A percentile compares a stretch with the other conserved stretches of the same genome.
Conservation (phyloP, 2,329 filamentous ascomycete species). For the Lachnellula suecica region DNA sequence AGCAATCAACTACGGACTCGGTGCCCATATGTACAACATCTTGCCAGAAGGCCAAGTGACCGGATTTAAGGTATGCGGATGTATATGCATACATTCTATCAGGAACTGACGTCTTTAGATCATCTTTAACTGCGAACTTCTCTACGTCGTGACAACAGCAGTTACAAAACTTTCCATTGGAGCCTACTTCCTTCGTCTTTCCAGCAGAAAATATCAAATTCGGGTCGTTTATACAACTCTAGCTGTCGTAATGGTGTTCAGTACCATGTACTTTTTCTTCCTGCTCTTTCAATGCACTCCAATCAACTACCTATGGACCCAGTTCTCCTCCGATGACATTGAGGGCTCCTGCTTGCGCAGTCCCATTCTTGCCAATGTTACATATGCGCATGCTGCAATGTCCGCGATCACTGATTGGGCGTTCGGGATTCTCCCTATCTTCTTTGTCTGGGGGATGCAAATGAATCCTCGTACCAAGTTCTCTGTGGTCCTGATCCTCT, state of each 20-base stretch:
- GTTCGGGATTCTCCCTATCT: constrained; percentile 30
- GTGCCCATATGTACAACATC: constrained; percentile 30
- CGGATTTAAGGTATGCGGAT: constrained; percentile 24
- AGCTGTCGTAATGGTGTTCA: constrained; percentile 21
- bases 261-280: constrained; percentile 31
- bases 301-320: constrained; percentile 36
- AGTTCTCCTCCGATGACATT: constrained; percentile 28
- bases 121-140: constrained; percentile 30
- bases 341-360: constrained; percentile 33
- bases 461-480: constrained; percentile 31
- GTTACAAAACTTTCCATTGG: constrained; percentile 31
- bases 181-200: constrained; percentile 29
- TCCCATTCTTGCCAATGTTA: constrained; percentile 21
- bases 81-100: neutral
- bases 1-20: constrained; percentile 25
- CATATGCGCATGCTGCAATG: constrained; percentile 29
- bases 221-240: constrained; percentile 24
- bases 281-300: constrained; percentile 30
- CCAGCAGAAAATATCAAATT: constrained; percentile 26
- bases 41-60: constrained; percentile 11
- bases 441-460: constrained; percentile 30
- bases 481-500: constrained; percentile 34
- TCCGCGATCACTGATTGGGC: constrained; percentile 29
- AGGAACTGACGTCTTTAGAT: constrained; percentile 14
- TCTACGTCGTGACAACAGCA: constrained; percentile 29